Evolutionary conservation across 2,329 filamentous ascomycete genomes (phyloP), one percentile per base, ranked within the genome.

Genomic region (Parastagonospora avenae): DNA sequence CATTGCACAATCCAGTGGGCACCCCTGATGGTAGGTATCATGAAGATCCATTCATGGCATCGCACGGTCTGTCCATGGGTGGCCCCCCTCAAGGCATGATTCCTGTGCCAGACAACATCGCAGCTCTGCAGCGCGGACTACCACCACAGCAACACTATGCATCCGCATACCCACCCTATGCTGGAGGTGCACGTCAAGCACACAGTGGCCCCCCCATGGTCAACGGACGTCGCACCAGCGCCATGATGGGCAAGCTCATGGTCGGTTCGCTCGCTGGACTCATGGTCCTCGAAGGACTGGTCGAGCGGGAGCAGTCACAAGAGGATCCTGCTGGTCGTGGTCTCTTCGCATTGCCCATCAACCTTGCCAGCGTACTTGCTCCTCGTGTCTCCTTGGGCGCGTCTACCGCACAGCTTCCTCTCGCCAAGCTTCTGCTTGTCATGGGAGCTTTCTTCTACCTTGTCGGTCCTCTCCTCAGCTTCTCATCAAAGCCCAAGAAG

Each of bases 231-330:
- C 73, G 75, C 14, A 72, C 72, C 55, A 76, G 78, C 37, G 80
- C 81, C 31, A 78, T 81, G 59, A 75, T 85, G 63, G 84, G 82
- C 66, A 96, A 95, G 76, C 81, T 97, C 59, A 94, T 97, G 90
- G 86, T 97, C 4, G 93, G 93, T 36, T 93, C 92, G 14, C 82
- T 97, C 52, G 93, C 92, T 19, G 92, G 91, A 11, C 79, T 97
- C 14, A 96, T 97, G 92, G 82, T 97, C 30, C 77, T 96, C 61
- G 92, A 97, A 75, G 91, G 91, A 1, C 80, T 92, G 48, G 83
- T 89, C 68, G 77, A 86, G 60, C 70, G 74, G 32, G 84, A 85
- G 69, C 83, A 85, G 63, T 82, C 80, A 40, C 86, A 67, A 48
- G 68, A 74, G 41, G 69, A 74, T 33, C 64, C 75, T 11, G 70